Evolutionary conservation across 306 rosid species (phyloP).

Genomic region (Ziziphus jujuba): DNA sequence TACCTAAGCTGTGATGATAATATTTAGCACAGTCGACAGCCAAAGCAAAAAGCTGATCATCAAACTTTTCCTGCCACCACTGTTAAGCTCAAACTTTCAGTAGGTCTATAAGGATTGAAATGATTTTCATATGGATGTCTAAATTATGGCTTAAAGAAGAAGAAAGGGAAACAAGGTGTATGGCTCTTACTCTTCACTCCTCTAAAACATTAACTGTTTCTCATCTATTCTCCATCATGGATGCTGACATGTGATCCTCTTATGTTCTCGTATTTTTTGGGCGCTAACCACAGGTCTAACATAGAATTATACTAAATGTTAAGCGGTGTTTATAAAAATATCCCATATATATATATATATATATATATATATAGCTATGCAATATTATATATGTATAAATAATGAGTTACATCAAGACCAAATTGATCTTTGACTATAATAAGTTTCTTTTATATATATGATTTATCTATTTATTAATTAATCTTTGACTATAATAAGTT

Average conservation of each 20-base stretch:
- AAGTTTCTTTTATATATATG: too few relatives aligned
- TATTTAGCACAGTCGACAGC: slow-evolving; percentile 16
- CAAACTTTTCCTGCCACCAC: slow-evolving; percentile 48
- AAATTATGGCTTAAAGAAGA: slow-evolving; percentile 55
- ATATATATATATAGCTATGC: too few relatives aligned
- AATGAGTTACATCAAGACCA: too few relatives aligned
- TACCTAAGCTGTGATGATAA: slow-evolving; percentile 20
- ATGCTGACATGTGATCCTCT: neutral
- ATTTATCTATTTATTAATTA: too few relatives aligned
- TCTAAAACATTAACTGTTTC: neutral
- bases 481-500: too few relatives aligned
- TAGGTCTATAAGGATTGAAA: slow-evolving; percentile 26
- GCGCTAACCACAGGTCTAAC: too few relatives aligned
- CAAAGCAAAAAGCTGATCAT: slow-evolving; percentile 23
- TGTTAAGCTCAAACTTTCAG: slow-evolving; percentile 85
- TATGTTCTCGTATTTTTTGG: neutral
- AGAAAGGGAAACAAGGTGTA: slow-evolving; percentile 91
- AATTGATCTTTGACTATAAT: too few relatives aligned
- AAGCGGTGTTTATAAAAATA: too few relatives aligned
- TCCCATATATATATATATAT: too few relatives aligned
- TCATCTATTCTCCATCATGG: neutral
- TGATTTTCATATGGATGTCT: neutral
- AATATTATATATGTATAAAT: too few relatives aligned
- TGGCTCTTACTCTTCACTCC: neutral
- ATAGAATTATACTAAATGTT: too few relatives aligned